phyloP scores from a whole-genome alignment of 495 filamentous ascomycete species.

The Trichoderma orchidacearum region DNA sequence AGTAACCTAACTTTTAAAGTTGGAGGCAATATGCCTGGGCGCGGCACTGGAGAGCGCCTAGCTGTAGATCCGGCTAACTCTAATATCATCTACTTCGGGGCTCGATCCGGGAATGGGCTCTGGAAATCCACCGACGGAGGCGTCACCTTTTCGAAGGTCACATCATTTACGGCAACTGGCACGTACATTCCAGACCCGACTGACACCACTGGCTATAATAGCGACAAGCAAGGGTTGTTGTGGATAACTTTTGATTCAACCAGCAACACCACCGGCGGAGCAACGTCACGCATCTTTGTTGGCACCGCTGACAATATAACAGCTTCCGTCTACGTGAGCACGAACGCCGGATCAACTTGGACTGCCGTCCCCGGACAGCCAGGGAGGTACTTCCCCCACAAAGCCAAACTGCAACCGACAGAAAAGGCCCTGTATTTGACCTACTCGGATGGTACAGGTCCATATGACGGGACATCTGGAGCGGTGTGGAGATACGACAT shows the following conservation, averaged over 20 bases:
- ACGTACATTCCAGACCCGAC: conserved; percentile 31
- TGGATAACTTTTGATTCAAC: conserved; percentile 45
- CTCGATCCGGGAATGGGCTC: conserved; percentile 47
- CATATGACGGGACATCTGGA: conserved; percentile 39
- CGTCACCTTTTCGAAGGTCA: conserved; percentile 42
- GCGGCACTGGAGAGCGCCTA: conserved; percentile 48
- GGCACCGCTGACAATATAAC: conserved; percentile 38
- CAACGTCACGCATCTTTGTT: conserved; percentile 45
- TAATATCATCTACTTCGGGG: conserved; percentile 43
- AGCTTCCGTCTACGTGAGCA: conserved; percentile 38
- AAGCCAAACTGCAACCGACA: conserved; percentile 34
- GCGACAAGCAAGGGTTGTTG: conserved; percentile 35
- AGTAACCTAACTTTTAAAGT: conserved; percentile 42
- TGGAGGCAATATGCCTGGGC: conserved; percentile 53
- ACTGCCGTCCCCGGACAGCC: conserved; percentile 33
- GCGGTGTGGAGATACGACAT: conserved; percentile 40
- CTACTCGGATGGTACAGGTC: conserved; percentile 40
- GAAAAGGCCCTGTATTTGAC: conserved; percentile 44
- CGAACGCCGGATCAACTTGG: conserved; percentile 41
- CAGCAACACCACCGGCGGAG: conserved; percentile 23
- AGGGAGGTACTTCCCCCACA: conserved; percentile 38
- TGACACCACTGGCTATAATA: conserved; percentile 28
- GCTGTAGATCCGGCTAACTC: conserved; percentile 45
- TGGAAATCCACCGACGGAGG: conserved; percentile 46
- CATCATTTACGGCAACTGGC: conserved; percentile 39